Base-by-base conservation (phyloP, 345 rosid species). In the Psidium guajava region DNA sequence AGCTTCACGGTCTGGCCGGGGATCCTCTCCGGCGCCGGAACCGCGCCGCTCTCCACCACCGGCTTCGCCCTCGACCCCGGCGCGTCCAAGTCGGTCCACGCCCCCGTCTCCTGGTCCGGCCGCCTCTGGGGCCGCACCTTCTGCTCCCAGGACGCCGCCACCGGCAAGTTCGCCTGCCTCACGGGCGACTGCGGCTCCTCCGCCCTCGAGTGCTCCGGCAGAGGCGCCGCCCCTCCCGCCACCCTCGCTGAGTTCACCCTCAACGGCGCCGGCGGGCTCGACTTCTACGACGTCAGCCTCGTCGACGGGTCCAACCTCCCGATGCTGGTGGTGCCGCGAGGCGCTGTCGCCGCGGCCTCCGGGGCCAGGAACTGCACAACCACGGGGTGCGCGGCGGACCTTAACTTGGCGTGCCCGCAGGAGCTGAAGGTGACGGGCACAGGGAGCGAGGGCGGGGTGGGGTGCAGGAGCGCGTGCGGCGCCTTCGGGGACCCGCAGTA, bases 301-400 rank as follows among this genome's bases (percentile, higher is more conserved):
- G 98, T 93, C 40, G 96, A 93, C 64, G 96, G 98, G 11, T 95
- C 89, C 88, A 95, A 95, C 90, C 89, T 95, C 52, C 94, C 98
- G 1, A 87, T 93, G 92, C 81, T 85, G 47, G 88, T 95, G 11
- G 85, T 87, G 32, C 95, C 98, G 3, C 90, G 54, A 16, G 95
- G 94, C 1, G 93, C 89, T 16, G 15, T 84, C 2, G 20, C 84
- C 2, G 73, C n/a, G n/a, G 36, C 87, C 14, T 16, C 74, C 55
- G 44, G 44, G 59, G 83, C 36, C 2, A 91, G 91, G 8, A 91
- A 92, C 86, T 95, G 98, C 59, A 88, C 86, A 0, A 32, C 83
- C 5, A 92, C 96, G 5, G 93, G 93, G 3, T 95, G 98, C 36
- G 88, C 85, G 0, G 94, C 87, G 10, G 93, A 95, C 77, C 87